phyloP scores from a whole-genome alignment of 805 yeast genomes.

The Lachancea nothofagi region DNA sequence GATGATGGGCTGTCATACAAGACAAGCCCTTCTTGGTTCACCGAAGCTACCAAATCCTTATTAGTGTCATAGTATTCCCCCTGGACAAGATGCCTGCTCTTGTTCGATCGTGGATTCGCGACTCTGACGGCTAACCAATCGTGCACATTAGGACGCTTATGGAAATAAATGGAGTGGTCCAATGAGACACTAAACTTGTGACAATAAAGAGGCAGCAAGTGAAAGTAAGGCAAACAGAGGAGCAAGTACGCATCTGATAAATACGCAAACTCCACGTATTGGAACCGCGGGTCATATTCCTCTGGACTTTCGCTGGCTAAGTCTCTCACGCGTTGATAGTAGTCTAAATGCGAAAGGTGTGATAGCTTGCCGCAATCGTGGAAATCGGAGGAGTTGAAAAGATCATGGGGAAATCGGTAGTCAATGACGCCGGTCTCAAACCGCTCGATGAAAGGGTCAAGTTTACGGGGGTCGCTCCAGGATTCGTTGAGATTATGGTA shows the following conservation, averaged over 20 bases:
- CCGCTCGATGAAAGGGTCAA: conserved; percentile 24
- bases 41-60: conserved; percentile 51
- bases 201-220: conserved; percentile 41
- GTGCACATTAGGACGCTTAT: conserved; percentile 39
- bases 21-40: conserved; percentile 60
- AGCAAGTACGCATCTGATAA: conserved; percentile 54
- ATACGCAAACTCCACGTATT: conserved; percentile 55
- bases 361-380: not conserved
- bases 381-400: conserved; percentile 20
- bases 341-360: conserved; percentile 15
- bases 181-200: conserved; percentile 52
- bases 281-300: conserved; percentile 31
- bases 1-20: conserved; percentile 18
- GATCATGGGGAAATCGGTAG: conserved; percentile 35
- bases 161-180: conserved; percentile 66
- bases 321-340: conserved; percentile 24
- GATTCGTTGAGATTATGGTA: conserved; percentile 1
- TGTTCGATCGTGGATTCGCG: conserved; percentile 43
- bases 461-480: conserved; percentile 10
- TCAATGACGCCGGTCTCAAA: conserved; percentile 31
- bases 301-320: not conserved
- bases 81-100: conserved; percentile 49
- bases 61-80: conserved; percentile 51
- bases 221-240: conserved; percentile 46
- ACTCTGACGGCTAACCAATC: conserved; percentile 51